These are phyloP conservation scores for Microbotryum violaceum DNA, from an alignment of 1,284 basidiomycete species.

Conservation along the genomic window DNA sequence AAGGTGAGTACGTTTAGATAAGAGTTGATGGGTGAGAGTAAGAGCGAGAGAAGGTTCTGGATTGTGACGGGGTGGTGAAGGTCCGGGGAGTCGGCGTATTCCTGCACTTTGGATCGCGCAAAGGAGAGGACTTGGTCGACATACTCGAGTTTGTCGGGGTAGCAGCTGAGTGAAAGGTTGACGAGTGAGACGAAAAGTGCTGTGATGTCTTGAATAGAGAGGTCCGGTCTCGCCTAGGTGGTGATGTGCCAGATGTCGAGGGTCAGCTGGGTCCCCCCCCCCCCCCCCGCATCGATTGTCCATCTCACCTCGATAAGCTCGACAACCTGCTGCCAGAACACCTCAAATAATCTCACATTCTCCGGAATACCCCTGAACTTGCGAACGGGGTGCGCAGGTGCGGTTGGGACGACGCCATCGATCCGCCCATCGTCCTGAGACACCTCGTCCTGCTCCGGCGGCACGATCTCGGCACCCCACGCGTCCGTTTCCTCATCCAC, in stretches of 20 bases:
- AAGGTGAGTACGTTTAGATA: conserved; percentile 89
- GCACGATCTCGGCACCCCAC: conserved; percentile 16
- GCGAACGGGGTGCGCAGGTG: conserved; percentile 43
- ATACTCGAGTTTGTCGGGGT: conserved; percentile 88
- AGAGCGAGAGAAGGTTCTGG: conserved; percentile 75
- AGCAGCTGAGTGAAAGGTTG: conserved; percentile 86
- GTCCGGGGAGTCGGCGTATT: conserved; percentile 76
- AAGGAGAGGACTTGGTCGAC: conserved; percentile 88
- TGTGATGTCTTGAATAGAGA: conserved; percentile 91
- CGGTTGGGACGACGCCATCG: conserved; percentile 6
- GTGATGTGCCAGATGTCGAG: neutral
- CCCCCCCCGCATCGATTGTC: neutral
- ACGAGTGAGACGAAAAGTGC: conserved; percentile 85
- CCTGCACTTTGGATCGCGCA: conserved; percentile 72
- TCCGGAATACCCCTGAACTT: conserved; percentile 90
- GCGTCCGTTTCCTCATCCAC: conserved; percentile 18
- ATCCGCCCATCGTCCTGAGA: conserved; percentile 29
- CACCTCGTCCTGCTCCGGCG: conserved; percentile 14
- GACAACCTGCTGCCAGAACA: conserved; percentile 97
- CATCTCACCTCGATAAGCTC: conserved; percentile 78
- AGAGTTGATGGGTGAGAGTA: conserved; percentile 84
- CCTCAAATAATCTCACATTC: conserved; percentile 85
- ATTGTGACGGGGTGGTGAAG: conserved; percentile 77
- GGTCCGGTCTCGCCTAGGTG: conserved; percentile 78
- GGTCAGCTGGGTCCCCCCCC: neutral